phyloP scores from a whole-genome alignment of 495 filamentous ascomycete genomes.

The Annulohypoxylon moriforme region DNA sequence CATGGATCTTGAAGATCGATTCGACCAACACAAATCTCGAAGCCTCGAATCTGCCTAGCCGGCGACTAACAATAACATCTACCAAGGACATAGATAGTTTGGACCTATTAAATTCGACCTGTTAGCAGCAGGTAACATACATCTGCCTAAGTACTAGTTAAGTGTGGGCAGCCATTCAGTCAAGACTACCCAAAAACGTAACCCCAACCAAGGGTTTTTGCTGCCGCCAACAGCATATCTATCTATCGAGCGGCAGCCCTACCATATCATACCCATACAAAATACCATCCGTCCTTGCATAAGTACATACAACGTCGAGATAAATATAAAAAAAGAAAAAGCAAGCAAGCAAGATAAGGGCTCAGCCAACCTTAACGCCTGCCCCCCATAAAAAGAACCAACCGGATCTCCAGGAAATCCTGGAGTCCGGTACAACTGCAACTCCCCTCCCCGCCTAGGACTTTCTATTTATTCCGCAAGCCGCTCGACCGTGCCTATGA shows the following conservation, averaged over 20 bases:
- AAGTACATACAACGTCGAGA: neutral
- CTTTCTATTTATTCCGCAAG: conserved; percentile 15
- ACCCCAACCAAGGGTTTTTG: neutral
- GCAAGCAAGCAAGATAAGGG: neutral
- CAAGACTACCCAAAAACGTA: conserved; percentile 15
- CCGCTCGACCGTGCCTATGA: conserved; percentile 1
- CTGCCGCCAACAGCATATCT: neutral
- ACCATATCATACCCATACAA: conserved; percentile 7
- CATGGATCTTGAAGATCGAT: too few species aligned
- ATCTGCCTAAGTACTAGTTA: too few species aligned
- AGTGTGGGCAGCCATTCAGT: too few species aligned
- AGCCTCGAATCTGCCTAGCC: conserved; percentile 19
- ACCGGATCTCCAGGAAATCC: conserved; percentile 5
- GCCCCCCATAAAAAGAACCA: neutral
- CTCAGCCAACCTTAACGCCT: neutral
- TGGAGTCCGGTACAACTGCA: neutral
- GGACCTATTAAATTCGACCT: neutral
- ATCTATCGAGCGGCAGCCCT: conserved; percentile 10
- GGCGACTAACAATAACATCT: neutral
- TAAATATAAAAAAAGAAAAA: neutral
- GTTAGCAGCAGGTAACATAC: neutral
- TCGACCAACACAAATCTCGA: neutral
- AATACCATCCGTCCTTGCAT: conserved; percentile 1
- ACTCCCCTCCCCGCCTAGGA: neutral
- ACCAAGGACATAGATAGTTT: neutral